A percentile compares a stretch with the other conserved stretches of the same genome.
Evolutionary conservation across 208 protist species (phyloP).

Genomic region (Wallacemonas sp.): DNA sequence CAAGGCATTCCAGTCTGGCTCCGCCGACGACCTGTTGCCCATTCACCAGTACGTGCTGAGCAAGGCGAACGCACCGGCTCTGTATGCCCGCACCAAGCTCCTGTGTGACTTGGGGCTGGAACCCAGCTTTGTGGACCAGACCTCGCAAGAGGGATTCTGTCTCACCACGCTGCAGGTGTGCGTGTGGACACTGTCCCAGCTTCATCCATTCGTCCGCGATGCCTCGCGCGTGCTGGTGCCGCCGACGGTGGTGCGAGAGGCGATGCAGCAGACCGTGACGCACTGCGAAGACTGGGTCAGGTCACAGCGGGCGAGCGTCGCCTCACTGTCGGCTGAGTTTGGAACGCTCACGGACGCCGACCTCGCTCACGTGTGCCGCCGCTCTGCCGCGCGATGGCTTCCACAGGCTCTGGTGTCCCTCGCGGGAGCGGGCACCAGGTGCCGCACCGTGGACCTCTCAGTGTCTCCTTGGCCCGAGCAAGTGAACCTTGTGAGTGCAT

Average conservation of each 20-base stretch:
- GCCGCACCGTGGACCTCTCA: not conserved
- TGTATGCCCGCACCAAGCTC: conserved; percentile 65
- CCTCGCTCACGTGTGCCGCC: conserved; percentile 9
- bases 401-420: conserved; percentile 19
- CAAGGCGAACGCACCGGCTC: conserved; percentile 34
- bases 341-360: not conserved
- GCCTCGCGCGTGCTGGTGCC: conserved; percentile 44
- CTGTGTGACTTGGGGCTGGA: conserved; percentile 67
- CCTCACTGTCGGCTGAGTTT: too few relatives aligned
- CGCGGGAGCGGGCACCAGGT: not conserved
- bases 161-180: conserved; percentile 83
- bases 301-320: conserved; percentile 8
- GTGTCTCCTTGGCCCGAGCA: not conserved
- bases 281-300: not conserved
- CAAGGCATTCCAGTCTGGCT: conserved; percentile 29
- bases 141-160: conserved; percentile 74
- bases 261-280: not conserved
- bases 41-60: conserved; percentile 87
- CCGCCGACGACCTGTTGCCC: conserved; percentile 83
- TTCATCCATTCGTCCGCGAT: conserved; percentile 67
- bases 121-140: conserved; percentile 66
- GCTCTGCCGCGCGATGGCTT: conserved; percentile 30
- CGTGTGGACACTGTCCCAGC: conserved; percentile 39
- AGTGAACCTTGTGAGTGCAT: not conserved
- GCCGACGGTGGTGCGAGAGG: conserved; percentile 17